Evolutionary conservation across 768 basidiomycete genomes (phyloP).

Genomic region (Lactifluus hygrophoroides): DNA sequence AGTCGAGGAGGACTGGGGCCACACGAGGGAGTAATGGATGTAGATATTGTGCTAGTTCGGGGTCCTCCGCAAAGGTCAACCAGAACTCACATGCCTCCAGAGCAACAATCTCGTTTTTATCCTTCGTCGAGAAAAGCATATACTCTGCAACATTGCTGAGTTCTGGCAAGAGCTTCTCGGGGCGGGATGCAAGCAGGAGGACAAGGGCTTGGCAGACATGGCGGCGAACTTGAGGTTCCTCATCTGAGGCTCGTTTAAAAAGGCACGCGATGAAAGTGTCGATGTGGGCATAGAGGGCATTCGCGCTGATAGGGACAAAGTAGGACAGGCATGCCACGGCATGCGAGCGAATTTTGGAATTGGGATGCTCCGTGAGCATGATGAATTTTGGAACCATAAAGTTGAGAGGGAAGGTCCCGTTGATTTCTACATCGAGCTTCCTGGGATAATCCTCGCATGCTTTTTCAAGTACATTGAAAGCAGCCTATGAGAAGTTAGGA

Average conservation of each 20-base stretch:
- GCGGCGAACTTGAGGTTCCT: slow-evolving; percentile 86
- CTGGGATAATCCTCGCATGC: slow-evolving; percentile 96
- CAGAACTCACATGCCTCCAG: slow-evolving; percentile 99
- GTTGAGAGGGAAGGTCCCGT: slow-evolving; percentile 87
- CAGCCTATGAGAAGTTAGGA: slow-evolving; percentile 46
- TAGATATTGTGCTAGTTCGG: slow-evolving; percentile 74
- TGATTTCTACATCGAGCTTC: slow-evolving; percentile 90
- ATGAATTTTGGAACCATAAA: slow-evolving; percentile 97
- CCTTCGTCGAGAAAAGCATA: slow-evolving; percentile 97
- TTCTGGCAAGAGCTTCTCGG: slow-evolving; percentile 95
- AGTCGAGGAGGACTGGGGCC: slow-evolving; percentile 89
- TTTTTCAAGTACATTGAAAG: slow-evolving; percentile 90
- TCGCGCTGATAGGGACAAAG: slow-evolving; percentile 80
- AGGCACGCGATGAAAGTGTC: slow-evolving; percentile 89
- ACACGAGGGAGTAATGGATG: slow-evolving; percentile 86
- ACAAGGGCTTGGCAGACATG: slow-evolving; percentile 96
- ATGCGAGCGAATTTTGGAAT: slow-evolving; percentile 85
- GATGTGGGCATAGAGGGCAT: slow-evolving; percentile 84
- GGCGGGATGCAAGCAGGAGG: slow-evolving; percentile 82
- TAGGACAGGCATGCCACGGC: slow-evolving; percentile 92
- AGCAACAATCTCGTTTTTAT: slow-evolving; percentile 93
- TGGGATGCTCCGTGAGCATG: slow-evolving; percentile 73
- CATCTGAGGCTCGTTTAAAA: slow-evolving; percentile 92
- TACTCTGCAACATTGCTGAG: slow-evolving; percentile 94
- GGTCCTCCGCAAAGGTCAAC: slow-evolving; percentile 97